phyloP scores from a whole-genome alignment of 768 basidiomycete genomes.

The Kwoniella newhampshirensis region DNA sequence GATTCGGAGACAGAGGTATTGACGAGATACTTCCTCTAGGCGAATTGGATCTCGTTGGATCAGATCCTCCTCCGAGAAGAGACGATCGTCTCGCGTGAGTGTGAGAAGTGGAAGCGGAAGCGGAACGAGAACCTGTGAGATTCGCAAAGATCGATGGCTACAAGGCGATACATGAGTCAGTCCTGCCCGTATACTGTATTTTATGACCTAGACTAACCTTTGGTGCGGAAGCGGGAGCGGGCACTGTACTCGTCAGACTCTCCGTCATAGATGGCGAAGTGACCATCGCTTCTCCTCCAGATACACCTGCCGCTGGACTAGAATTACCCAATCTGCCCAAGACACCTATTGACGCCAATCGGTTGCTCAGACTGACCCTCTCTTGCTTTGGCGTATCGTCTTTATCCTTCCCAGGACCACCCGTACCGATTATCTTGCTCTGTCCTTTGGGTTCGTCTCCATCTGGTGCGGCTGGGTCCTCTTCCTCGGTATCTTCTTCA shows the following conservation, averaged over 20 bases:
- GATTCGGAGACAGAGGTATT: constrained; percentile 5
- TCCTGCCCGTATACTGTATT: no score
- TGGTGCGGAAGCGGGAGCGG: neutral
- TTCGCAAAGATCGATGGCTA: constrained; percentile 27
- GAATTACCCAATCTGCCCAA: constrained; percentile 29
- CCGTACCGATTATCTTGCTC: constrained; percentile 14
- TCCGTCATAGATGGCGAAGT: constrained; percentile 32
- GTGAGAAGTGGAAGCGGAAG: constrained; percentile 23
- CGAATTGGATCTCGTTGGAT: constrained; percentile 18
- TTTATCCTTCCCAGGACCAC: constrained; percentile 11
- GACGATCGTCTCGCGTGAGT: constrained; percentile 15
- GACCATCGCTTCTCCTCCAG: constrained; percentile 56
- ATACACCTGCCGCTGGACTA: neutral
- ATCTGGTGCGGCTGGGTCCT: constrained; percentile 1
- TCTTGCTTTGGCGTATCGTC: constrained; percentile 38
- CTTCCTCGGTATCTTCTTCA: constrained; percentile 12
- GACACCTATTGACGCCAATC: constrained; percentile 71
- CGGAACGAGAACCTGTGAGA: constrained; percentile 15
- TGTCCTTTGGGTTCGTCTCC: neutral
- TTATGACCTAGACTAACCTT: neutral
- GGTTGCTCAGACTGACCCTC: constrained; percentile 75
- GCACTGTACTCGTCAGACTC: constrained; percentile 42
- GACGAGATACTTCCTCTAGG: constrained; percentile 23
- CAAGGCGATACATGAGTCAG: constrained; percentile 2
- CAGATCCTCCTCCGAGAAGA: constrained; percentile 3